Evolutionary conservation across 169 alveolate genomes (phyloP), one percentile per base, ranked within the genome.

Genomic region (Plasmodium knowlesi): DNA sequence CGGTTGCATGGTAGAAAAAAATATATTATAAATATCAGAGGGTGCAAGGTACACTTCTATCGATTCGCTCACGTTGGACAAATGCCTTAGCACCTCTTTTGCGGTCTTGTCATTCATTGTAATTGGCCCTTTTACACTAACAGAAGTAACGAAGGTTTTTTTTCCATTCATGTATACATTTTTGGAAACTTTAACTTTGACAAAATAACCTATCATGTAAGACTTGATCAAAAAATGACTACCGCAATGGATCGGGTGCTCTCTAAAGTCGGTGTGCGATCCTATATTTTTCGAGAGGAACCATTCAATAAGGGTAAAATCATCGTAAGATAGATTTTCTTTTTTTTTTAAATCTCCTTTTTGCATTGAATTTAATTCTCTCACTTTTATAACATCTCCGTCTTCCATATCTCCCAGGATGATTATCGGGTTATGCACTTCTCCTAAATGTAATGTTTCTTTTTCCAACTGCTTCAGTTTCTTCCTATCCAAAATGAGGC

Each of bases 181-280:
- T 92, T 94, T 96, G 67, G 92, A 96, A 41, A 96, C 96, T 25
- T 93, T 93, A 32, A 93, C 92, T 93, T 92, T 72, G 32, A 96
- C 91, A 74, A 82, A 96, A 72, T 83, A 94, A 32, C 97, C 97
- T 96, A 96, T 96, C 97, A 89, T 96, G 61, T 28, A 92, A n/a
- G 96, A 96, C 71, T 76, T 80, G n/a, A 96, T 93, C 86, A 93
- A 95, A 46, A 96, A 90, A 32, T 84, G 93, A 80, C 93, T 96
- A 41, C 93, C 94, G 70, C 73, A 57, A 57, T 92, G 89, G 43
- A 94, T 84, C 2, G 96, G 43, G 16, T 61, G 82, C 72, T 91
- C 80, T 28, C 84, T 70, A 76, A 94, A 96, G 32, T 88, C 76
- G n/a, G 74, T 93, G 22, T 78, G 72, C n/a, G 82, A 72, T 1